Conservation (phyloP, 2,329 filamentous ascomycete species). For the Paecilomyces sp. region DNA sequence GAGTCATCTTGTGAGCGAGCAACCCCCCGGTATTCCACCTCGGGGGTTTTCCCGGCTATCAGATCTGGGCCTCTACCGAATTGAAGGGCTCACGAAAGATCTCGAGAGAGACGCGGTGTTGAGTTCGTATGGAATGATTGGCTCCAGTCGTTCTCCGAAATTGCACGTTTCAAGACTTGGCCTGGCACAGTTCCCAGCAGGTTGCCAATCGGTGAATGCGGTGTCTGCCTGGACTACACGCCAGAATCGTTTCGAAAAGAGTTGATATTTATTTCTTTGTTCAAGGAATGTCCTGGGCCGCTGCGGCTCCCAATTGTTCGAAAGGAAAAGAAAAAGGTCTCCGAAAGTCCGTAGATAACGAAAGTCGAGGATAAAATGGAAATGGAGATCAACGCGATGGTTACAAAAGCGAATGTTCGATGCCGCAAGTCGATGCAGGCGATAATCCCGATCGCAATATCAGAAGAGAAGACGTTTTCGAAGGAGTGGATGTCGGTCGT, state of each 20-base stretch:
- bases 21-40: not conserved
- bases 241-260: not conserved
- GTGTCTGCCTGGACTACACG: slow-evolving; percentile 3
- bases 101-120: not conserved
- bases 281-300: not conserved
- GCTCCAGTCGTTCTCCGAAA: not conserved
- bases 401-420: not conserved
- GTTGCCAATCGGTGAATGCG: not conserved
- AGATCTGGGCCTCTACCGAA: not conserved
- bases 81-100: not conserved
- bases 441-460: not conserved
- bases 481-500: slow-evolving; percentile 18
- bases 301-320: not conserved
- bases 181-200: not conserved
- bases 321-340: not conserved
- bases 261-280: not conserved
- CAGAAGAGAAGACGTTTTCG: slow-evolving; percentile 1
- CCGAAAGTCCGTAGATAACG: not conserved
- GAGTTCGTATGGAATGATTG: not conserved
- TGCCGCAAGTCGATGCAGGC: not conserved
- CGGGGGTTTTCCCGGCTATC: not conserved
- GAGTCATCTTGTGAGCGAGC: slow-evolving; percentile 6
- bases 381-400: not conserved
- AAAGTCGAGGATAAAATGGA: too few species aligned
- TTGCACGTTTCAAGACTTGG: not conserved